Evolutionary conservation across 2,329 filamentous ascomycete species (phyloP), one percentile per base, ranked within the genome.

Genomic region (Fusarium sulawesiense): DNA sequence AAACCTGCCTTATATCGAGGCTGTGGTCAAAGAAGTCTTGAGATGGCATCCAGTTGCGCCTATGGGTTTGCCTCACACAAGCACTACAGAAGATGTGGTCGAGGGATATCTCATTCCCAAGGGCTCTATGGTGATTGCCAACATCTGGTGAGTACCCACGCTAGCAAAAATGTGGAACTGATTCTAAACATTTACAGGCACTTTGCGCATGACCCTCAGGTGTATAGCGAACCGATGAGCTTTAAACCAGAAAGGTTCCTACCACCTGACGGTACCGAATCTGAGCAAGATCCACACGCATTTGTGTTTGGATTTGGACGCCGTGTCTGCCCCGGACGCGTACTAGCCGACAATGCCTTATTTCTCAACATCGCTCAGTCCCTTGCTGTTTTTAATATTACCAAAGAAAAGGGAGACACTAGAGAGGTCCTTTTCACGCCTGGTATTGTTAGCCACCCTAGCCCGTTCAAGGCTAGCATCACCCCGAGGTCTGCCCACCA

Each of bases 311-410:
- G 78, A 1, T 81, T 77, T 37, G 79, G 79, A 6, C 77, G 80
- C 0, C 75, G 79, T 5, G 68, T 78, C 18, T 81, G 78, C 32
- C 75, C 79, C 0, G 79, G 79, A 0, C 68, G 73, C 3, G 64
- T 75, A 12, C 60, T 81, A 4, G 79, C 78, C 0, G 73, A 76
- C 14, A 59, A 73, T 2, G 68, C 74, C 3, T 20, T 80, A 0
- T 81, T 75, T 48, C 65, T 81, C 16, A 79, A 62, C 6, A 70
- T 80, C 21, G 83, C 78, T 0, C 83, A 83, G 44, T 75, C 79
- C 0, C 76, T 88, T 5, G 78, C 85, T 0, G 83, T 82, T 0
- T 87, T 87, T 56, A 74, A 78, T 6, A 78, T 86, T 7, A 63
- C 46, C 4, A 60, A 44, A 6, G 37, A 65, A 3, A 42, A 37